A percentile compares a stretch with the other conserved stretches of the same genome.
phyloP scores from a whole-genome alignment of 345 rosid genomes.

The Geranium rotundifolium region DNA sequence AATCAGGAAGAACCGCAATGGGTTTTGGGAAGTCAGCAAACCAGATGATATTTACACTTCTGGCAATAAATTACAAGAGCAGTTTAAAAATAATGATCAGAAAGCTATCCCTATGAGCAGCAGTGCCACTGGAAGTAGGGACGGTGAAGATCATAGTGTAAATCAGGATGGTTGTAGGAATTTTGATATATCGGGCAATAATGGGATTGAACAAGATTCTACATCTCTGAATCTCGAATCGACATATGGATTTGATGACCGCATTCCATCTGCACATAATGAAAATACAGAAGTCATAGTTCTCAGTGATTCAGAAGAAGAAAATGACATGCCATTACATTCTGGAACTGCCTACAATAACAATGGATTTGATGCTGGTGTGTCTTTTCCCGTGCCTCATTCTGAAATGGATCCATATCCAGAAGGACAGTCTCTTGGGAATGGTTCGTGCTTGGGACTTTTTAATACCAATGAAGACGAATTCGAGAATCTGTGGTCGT shows the following conservation, averaged over 20 bases:
- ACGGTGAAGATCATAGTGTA: conserved; percentile 88
- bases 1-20: conserved; percentile 71
- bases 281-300: conserved; percentile 63
- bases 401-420: conserved; percentile 49
- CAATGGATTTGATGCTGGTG: conserved; percentile 35
- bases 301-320: conserved; percentile 91
- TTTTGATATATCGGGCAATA: conserved; percentile 42
- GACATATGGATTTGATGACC: conserved; percentile 37
- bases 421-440: conserved; percentile 45
- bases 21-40: conserved; percentile 88
- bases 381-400: conserved; percentile 44
- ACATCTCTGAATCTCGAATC: conserved; percentile 52
- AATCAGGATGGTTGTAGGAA: conserved; percentile 73
- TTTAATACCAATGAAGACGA: conserved; percentile 52
- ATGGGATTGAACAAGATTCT: conserved; percentile 72
- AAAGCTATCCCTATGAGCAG: conserved; percentile 77
- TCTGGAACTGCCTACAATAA: conserved; percentile 39
- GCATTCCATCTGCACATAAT: conserved; percentile 34
- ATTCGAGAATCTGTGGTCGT: conserved; percentile 59
- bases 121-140: conserved; percentile 83
- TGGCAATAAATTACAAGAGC: conserved; percentile 47
- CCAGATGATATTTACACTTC: conserved; percentile 58
- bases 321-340: conserved; percentile 46
- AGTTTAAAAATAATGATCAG: conserved; percentile 33
- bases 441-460: conserved; percentile 55